Conservation (phyloP, 441 rosid genomes). For the Pelargonium citronellum region DNA sequence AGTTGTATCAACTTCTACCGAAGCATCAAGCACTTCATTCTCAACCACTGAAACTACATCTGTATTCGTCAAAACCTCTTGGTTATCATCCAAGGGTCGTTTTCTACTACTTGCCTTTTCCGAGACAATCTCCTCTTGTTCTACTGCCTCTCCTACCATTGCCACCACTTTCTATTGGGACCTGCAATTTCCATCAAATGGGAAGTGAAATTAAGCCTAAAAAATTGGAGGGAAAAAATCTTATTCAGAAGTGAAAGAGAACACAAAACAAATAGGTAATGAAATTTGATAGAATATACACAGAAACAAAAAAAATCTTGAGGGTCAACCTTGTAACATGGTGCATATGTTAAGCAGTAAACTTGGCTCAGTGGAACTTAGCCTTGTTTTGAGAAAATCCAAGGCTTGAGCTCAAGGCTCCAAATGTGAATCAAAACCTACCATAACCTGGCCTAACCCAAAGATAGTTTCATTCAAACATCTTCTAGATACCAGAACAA, state of each 20-base stretch:
- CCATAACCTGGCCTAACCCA: too few relatives aligned
- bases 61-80: conserved; percentile 14
- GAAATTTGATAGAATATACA: background rate
- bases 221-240: background rate
- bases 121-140: conserved; percentile 22
- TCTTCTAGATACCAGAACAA: background rate
- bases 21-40: conserved; percentile 16
- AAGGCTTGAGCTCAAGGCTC: background rate
- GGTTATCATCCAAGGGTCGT: conserved; percentile 13
- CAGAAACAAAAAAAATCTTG: background rate
- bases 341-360: background rate
- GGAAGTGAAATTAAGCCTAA: background rate
- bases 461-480: background rate
- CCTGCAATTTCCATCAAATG: background rate
- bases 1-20: conserved; percentile 15
- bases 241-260: background rate
- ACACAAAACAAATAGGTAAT: background rate
- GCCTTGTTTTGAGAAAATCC: background rate
- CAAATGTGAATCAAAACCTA: background rate
- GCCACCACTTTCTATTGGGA: conserved; percentile 1
- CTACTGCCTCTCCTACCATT: conserved; percentile 15
- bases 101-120: conserved; percentile 19
- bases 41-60: conserved; percentile 16
- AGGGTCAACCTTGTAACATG: background rate
- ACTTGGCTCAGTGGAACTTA: background rate